A percentile compares a stretch with the other conserved stretches of the same genome.
phyloP scores from a whole-genome alignment of 805 yeast species.

The Sugiyamaella floridensis region DNA sequence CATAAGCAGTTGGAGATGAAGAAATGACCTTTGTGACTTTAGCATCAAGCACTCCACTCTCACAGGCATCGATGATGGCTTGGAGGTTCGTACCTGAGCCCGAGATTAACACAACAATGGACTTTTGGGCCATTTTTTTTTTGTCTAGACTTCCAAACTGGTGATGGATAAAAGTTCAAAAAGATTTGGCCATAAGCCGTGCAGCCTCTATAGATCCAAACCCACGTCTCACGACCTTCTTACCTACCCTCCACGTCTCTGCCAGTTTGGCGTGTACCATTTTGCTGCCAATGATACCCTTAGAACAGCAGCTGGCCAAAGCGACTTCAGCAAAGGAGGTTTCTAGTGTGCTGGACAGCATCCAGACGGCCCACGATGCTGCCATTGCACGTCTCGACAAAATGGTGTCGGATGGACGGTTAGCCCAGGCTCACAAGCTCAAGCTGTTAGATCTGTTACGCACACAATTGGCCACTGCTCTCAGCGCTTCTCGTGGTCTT shows the following conservation, averaged over 20 bases:
- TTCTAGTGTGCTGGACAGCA: slow-evolving; percentile 8
- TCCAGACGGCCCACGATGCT: slow-evolving; percentile 3
- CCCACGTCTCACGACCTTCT: too few species aligned
- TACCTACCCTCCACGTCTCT: too few species aligned
- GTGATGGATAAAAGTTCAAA: neutral
- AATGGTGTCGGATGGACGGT: slow-evolving; percentile 8
- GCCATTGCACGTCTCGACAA: slow-evolving; percentile 7
- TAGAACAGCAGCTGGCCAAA: neutral
- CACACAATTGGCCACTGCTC: slow-evolving; percentile 25
- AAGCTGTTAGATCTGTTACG: slow-evolving; percentile 25
- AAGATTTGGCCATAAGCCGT: neutral
- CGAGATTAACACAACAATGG: slow-evolving; percentile 77
- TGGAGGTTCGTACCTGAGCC: slow-evolving; percentile 96
- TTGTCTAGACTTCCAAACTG: slow-evolving; percentile 1
- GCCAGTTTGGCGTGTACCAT: neutral
- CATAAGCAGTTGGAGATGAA: slow-evolving; percentile 80
- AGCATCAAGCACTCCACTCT: slow-evolving; percentile 34
- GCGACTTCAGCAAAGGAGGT: slow-evolving; percentile 13
- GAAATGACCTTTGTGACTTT: slow-evolving; percentile 74
- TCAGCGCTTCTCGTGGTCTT: slow-evolving; percentile 47
- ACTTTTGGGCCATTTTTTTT: slow-evolving; percentile 10
- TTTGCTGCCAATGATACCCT: neutral
- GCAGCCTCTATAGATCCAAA: neutral
- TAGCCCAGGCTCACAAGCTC: slow-evolving; percentile 18
- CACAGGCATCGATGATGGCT: slow-evolving; percentile 76